These are phyloP conservation scores for Bipolaris zeicola DNA, from an alignment of 2,329 filamentous ascomycete species.

Conservation along the genomic window DNA sequence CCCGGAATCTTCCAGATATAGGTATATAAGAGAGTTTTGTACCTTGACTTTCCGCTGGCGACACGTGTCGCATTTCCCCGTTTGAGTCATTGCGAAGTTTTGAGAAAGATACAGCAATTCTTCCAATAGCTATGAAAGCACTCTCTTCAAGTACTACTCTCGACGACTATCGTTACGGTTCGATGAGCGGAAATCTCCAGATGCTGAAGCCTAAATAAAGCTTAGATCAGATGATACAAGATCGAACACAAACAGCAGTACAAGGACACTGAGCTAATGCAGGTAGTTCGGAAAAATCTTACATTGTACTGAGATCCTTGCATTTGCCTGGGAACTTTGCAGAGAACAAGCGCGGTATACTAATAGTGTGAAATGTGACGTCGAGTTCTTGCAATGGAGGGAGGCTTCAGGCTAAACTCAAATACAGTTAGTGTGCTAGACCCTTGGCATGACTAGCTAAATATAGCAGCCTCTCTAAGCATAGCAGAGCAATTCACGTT, in stretches of 20 bases:
- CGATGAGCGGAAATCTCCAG: neutral
- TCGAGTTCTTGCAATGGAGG: neutral
- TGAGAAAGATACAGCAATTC: no score
- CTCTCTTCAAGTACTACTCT: neutral
- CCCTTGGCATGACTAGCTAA: no score
- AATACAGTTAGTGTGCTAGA: neutral
- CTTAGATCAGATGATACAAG: neutral
- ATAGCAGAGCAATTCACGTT: neutral
- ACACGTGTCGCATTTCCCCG: slow-evolving; percentile 41
- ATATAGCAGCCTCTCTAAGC: no score
- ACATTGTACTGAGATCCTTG: neutral
- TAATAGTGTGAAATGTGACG: neutral
- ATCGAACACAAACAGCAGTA: neutral
- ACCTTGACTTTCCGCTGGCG: slow-evolving; percentile 43
- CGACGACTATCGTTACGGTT: neutral
- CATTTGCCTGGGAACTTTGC: neutral
- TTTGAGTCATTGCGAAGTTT: slow-evolving; percentile 32
- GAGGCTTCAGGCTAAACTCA: neutral
- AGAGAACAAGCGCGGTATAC: neutral
- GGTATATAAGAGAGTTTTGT: neutral
- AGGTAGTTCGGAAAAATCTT: neutral
- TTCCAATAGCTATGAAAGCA: no score
- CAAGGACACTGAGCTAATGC: neutral
- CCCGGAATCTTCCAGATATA: neutral
- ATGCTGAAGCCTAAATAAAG: neutral